These are phyloP conservation scores for Nannizziopsis barbatae DNA, from an alignment of 2,329 filamentous ascomycete species.

Conservation along the genomic window DNA sequence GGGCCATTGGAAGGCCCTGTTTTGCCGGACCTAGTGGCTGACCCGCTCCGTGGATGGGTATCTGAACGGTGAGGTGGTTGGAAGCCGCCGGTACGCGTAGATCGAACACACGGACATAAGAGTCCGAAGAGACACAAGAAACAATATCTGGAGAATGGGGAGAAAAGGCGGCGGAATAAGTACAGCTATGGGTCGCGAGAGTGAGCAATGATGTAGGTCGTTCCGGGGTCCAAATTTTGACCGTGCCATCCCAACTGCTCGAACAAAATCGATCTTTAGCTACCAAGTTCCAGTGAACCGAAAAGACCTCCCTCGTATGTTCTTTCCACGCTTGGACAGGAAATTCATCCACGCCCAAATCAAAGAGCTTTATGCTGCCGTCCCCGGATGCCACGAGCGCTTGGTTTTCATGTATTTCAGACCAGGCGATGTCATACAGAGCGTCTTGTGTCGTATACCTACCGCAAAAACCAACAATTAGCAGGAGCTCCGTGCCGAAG, in stretches of 20 bases:
- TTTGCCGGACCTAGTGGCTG: constrained; percentile 36
- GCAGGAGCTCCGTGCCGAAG: background rate
- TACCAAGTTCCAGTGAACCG: constrained; percentile 83
- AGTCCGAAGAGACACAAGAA: constrained; percentile 80
- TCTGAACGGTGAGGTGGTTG: constrained; percentile 72
- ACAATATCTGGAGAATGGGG: constrained; percentile 78
- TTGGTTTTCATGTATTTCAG: constrained; percentile 92
- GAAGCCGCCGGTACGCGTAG: constrained; percentile 75
- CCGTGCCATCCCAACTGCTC: constrained; percentile 88
- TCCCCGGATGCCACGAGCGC: constrained; percentile 81
- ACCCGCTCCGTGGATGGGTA: constrained; percentile 67
- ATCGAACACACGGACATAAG: constrained; percentile 81
- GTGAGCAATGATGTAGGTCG: constrained; percentile 65
- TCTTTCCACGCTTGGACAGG: constrained; percentile 88
- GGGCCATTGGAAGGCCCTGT: constrained; percentile 26
- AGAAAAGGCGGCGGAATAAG: constrained; percentile 84
- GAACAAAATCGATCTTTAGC: constrained; percentile 84
- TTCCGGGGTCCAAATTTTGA: constrained; percentile 90
- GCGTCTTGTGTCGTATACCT: constrained; percentile 96
- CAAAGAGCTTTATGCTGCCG: constrained; percentile 89
- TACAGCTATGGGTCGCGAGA: constrained; percentile 82
- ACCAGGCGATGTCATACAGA: constrained; percentile 90
- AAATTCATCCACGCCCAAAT: constrained; percentile 68
- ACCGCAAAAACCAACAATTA: constrained; percentile 12
- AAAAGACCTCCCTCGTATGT: constrained; percentile 85